Evolutionary conservation across 306 rosid genomes (phyloP).

Genomic region (Dryas drummondii): DNA sequence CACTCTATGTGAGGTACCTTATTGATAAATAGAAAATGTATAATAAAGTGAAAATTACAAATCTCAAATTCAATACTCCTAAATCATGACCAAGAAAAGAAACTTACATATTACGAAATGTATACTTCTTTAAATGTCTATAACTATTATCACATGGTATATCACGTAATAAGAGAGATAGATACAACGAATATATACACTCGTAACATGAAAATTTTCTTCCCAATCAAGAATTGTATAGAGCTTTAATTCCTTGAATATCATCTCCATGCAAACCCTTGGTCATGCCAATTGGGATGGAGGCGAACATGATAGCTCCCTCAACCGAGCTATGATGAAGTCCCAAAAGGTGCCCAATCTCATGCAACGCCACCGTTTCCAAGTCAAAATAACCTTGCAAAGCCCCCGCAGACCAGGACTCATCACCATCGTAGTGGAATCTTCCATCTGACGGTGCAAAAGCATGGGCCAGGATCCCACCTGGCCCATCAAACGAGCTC

Average conservation of each 20-base stretch:
- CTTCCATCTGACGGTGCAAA: constrained; percentile 31
- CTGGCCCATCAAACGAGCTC: constrained; percentile 14
- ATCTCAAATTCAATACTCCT: too few relatives aligned
- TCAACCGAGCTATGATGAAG: constrained; percentile 30
- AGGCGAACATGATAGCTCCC: constrained; percentile 24
- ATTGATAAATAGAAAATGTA: not conserved
- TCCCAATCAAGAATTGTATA: constrained; percentile 11
- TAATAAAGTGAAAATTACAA: too few relatives aligned
- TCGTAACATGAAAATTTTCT: too few relatives aligned
- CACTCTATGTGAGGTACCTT: not conserved
- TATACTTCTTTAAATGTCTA: too few relatives aligned
- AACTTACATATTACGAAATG: too few relatives aligned
- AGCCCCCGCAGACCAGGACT: constrained; percentile 20
- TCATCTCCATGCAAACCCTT: constrained; percentile 31
- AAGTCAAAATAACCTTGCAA: constrained; percentile 6
- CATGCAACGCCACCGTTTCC: constrained; percentile 39
- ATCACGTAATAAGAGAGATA: too few relatives aligned
- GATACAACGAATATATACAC: too few relatives aligned
- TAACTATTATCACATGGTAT: too few relatives aligned
- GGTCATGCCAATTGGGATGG: not conserved
- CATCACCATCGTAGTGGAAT: constrained; percentile 37
- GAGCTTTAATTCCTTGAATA: constrained; percentile 30
- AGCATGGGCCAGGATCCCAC: constrained; percentile 26
- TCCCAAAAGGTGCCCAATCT: constrained; percentile 39
- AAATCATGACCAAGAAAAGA: too few relatives aligned